Evolutionary conservation across 2,329 filamentous ascomycete species (phyloP).

Genomic region (Akanthomyces lecanii): DNA sequence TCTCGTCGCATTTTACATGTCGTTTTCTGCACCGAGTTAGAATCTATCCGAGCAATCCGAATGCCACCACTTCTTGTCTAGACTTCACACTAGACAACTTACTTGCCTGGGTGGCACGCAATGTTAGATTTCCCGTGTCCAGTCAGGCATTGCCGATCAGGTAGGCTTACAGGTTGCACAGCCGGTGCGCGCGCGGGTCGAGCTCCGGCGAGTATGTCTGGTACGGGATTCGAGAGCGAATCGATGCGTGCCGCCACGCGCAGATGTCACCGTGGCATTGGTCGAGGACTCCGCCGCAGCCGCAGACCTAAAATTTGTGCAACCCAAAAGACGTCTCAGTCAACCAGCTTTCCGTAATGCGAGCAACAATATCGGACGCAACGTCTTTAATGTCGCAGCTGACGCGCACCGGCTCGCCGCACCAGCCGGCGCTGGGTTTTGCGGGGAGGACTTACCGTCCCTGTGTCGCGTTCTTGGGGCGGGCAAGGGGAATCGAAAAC

Average conservation of each 20-base stretch:
- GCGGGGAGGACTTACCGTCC: conserved; percentile 12
- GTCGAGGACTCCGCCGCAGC: neutral
- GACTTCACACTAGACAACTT: conserved; percentile 1
- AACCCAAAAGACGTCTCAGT: neutral
- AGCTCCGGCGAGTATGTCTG: conserved; percentile 36
- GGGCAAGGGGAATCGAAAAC: conserved; percentile 24
- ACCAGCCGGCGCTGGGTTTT: no score
- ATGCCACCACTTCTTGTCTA: neutral
- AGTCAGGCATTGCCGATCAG: no score
- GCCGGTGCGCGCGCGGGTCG: conserved; percentile 35
- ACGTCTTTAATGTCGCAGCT: no score
- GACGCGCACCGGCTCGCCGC: no score
- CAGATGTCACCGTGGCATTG: conserved; percentile 16
- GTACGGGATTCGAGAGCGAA: conserved; percentile 36
- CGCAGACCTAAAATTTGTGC: neutral
- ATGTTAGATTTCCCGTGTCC: neutral
- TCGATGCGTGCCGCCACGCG: conserved; percentile 30
- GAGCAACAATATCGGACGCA: neutral
- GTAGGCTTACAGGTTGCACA: conserved; percentile 32
- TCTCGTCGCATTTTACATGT: conserved; percentile 41
- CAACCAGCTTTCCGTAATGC: neutral
- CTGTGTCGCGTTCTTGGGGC: conserved; percentile 12
- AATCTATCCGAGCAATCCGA: neutral
- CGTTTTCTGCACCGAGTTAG: conserved; percentile 29
- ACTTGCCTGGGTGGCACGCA: conserved; percentile 20